Evolutionary conservation across 768 basidiomycete genomes (phyloP).

Genomic region (Pleurotus pulmonarius): DNA sequence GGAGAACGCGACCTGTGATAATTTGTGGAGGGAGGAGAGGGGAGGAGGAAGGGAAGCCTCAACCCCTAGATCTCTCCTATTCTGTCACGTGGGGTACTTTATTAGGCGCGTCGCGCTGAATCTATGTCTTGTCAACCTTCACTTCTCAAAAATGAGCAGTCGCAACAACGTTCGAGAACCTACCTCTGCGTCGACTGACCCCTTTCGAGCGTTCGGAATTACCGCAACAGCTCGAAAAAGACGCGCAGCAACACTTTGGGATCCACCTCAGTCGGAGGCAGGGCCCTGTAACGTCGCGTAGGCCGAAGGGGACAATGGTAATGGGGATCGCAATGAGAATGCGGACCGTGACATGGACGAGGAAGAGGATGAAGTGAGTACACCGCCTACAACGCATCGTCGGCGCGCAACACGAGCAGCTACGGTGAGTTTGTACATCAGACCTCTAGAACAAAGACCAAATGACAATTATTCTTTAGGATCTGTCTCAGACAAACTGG

Average conservation of each 20-base stretch:
- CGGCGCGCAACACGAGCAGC: not conserved
- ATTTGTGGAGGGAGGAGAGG: too few relatives aligned
- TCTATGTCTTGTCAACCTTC: too few relatives aligned
- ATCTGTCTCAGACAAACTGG: too few relatives aligned
- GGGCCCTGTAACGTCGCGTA: constrained; percentile 34
- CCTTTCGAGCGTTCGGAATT: constrained; percentile 60
- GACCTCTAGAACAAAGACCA: too few relatives aligned
- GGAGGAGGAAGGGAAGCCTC: too few relatives aligned
- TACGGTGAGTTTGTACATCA: not conserved
- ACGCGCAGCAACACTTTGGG: constrained; percentile 25
- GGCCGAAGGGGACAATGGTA: constrained; percentile 2
- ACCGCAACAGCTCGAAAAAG: constrained; percentile 42
- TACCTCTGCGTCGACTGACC: constrained; percentile 80
- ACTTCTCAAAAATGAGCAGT: too few relatives aligned
- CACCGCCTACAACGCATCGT: constrained; percentile 13
- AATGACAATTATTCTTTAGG: too few relatives aligned
- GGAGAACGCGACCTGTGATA: too few relatives aligned
- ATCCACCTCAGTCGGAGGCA: constrained; percentile 41
- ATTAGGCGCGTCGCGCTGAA: too few relatives aligned
- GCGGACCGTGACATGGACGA: constrained; percentile 12
- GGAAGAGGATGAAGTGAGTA: constrained; percentile 12
- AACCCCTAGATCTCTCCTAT: too few relatives aligned
- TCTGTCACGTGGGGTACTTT: too few relatives aligned
- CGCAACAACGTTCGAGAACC: constrained; percentile 71
- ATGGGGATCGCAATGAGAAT: constrained; percentile 10